These are phyloP conservation scores for Kuraishia floccosa DNA, from an alignment of 805 yeast species.

Conservation along the genomic window DNA sequence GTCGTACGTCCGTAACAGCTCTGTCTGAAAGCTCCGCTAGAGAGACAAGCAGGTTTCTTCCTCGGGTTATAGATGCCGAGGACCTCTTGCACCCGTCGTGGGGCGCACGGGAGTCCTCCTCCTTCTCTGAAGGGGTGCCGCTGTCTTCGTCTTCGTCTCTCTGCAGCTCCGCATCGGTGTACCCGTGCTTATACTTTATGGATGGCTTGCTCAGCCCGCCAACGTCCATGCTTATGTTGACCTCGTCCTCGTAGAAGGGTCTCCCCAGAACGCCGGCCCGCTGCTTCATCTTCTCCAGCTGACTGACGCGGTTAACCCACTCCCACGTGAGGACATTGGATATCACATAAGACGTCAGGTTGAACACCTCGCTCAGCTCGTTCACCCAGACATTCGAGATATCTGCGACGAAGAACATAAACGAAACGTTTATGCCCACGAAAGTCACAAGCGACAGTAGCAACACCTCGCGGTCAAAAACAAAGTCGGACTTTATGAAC, in stretches of 20 bases:
- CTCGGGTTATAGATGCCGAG: no score
- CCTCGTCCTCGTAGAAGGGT: constrained; percentile 60
- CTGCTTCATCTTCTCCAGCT: constrained; percentile 46
- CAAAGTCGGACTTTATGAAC: constrained; percentile 36
- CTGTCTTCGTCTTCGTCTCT: no score
- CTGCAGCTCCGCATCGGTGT: no score
- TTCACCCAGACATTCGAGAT: constrained; percentile 67
- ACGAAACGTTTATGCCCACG: constrained; percentile 45
- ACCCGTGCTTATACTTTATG: no score
- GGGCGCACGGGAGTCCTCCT: no score
- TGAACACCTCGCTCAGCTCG: constrained; percentile 62
- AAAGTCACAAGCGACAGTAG: constrained; percentile 45
- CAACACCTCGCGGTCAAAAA: constrained; percentile 37
- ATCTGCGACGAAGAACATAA: constrained; percentile 67
- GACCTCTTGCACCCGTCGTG: no score
- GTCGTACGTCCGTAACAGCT: no score
- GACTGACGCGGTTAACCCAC: constrained; percentile 62
- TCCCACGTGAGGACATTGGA: constrained; percentile 77
- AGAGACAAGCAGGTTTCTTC: no score
- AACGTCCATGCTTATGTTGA: no score
- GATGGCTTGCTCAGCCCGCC: no score
- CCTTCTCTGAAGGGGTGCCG: no score
- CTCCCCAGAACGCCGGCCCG: constrained; percentile 68
- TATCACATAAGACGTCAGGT: constrained; percentile 58
- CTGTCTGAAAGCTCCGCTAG: no score